phyloP scores from a whole-genome alignment of 2,329 filamentous ascomycete genomes.

The Hirsutella rhossiliensis region DNA sequence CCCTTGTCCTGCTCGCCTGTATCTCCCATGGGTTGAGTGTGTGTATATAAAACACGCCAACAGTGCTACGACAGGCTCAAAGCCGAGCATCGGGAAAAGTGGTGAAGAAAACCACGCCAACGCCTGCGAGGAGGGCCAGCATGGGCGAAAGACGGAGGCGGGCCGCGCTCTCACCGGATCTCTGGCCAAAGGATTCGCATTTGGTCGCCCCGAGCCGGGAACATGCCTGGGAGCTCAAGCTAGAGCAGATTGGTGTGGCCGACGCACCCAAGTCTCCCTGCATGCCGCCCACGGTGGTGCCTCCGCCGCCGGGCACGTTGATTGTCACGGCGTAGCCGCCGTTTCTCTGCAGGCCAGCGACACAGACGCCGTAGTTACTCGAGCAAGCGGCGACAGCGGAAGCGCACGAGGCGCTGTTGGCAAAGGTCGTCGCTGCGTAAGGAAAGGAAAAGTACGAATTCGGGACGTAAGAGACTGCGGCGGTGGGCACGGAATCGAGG shows the following conservation, averaged over 20 bases:
- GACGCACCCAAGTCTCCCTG: conserved; percentile 27
- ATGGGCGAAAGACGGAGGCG: background rate
- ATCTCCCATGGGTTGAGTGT: too few species aligned
- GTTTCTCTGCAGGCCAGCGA: conserved; percentile 31
- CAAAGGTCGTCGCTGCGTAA: conserved; percentile 39
- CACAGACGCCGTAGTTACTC: conserved; percentile 40
- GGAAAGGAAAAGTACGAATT: conserved; percentile 51
- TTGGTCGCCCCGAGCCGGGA: conserved; percentile 26
- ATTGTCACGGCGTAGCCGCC: conserved; percentile 41
- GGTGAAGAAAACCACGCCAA: background rate
- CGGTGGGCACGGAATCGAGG: conserved; percentile 21
- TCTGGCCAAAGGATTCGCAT: conserved; percentile 19
- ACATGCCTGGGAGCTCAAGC: conserved; percentile 41
- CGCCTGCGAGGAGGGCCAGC: background rate
- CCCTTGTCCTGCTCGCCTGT: too few species aligned
- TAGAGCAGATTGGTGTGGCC: conserved; percentile 43
- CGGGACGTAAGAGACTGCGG: conserved; percentile 36
- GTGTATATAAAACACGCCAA: too few species aligned
- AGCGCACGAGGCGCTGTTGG: conserved; percentile 37
- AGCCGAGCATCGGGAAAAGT: too few species aligned
- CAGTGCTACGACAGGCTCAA: too few species aligned
- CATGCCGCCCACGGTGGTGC: conserved; percentile 35
- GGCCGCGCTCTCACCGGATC: conserved; percentile 1
- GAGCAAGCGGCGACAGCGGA: conserved; percentile 39
- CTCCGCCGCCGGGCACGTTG: conserved; percentile 38